Evolutionary conservation across 352 stramenopile species (phyloP).

Genomic region (Globisporangium splendens): DNA sequence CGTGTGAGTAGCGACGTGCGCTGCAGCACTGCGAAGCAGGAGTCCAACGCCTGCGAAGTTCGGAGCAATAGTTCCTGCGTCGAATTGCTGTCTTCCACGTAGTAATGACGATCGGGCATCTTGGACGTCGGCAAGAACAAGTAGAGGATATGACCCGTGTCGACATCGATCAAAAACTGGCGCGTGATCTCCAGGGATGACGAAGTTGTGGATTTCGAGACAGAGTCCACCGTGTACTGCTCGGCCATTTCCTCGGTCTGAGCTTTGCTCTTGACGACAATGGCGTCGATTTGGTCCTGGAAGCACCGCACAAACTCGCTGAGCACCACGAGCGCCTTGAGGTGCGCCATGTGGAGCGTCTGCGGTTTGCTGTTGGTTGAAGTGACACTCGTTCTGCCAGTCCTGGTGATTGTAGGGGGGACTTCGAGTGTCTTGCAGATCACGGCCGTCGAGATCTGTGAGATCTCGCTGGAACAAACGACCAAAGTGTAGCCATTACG

Average conservation of each 20-base stretch:
- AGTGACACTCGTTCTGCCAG: background rate
- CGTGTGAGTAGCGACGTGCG: slow-evolving; percentile 9
- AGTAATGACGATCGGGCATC: background rate
- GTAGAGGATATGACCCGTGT: slow-evolving; percentile 23
- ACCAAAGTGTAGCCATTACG: slow-evolving; percentile 33
- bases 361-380: background rate
- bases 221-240: slow-evolving; percentile 35
- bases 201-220: background rate
- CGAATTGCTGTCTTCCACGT: slow-evolving; percentile 9
- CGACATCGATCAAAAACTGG: slow-evolving; percentile 37
- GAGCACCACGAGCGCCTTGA: slow-evolving; percentile 46
- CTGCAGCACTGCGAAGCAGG: slow-evolving; percentile 22
- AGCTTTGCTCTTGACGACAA: slow-evolving; percentile 25
- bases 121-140: slow-evolving; percentile 10
- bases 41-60: slow-evolving; percentile 25
- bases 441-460: slow-evolving; percentile 39
- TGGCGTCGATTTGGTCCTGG: slow-evolving; percentile 20
- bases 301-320: slow-evolving; percentile 32
- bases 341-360: slow-evolving; percentile 27
- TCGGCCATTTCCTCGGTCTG: slow-evolving; percentile 36
- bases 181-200: slow-evolving; percentile 15
- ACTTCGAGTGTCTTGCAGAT: slow-evolving; percentile 23
- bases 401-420: background rate
- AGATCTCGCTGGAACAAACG: slow-evolving; percentile 27
- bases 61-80: slow-evolving; percentile 23